Evolutionary conservation across 345 rosid species (phyloP).

Genomic region (Trapa incisa): DNA sequence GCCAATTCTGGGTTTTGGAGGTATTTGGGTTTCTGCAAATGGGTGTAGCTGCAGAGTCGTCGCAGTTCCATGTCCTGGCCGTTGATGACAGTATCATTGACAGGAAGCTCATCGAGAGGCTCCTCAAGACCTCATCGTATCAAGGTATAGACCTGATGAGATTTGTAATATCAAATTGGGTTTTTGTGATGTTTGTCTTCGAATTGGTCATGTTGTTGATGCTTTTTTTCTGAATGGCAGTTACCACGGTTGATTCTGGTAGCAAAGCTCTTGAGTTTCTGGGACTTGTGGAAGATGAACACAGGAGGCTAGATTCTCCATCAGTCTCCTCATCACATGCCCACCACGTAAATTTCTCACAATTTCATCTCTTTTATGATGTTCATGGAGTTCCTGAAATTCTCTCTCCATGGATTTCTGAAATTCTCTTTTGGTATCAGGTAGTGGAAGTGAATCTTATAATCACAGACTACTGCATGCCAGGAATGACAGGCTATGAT

Average conservation of each 20-base stretch:
- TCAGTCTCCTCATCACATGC: too few relatives aligned
- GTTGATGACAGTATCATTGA: constrained; percentile 84
- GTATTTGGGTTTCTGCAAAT: constrained; percentile 16
- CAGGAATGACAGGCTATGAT: constrained; percentile 75
- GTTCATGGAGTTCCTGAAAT: too few relatives aligned
- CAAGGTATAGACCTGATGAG: constrained; percentile 36
- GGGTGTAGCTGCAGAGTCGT: constrained; percentile 52
- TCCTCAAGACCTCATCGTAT: constrained; percentile 83
- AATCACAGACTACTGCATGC: constrained; percentile 77
- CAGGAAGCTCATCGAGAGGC: constrained; percentile 73
- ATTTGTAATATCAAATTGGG: not conserved
- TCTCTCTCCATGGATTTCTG: too few relatives aligned
- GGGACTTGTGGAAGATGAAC: too few relatives aligned
- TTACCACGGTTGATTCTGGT: too few relatives aligned
- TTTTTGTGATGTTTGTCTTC: not conserved
- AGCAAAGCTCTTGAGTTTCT: too few relatives aligned
- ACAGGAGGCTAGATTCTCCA: too few relatives aligned
- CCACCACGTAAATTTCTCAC: too few relatives aligned
- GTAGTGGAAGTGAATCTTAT: constrained; percentile 24
- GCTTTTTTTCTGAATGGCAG: too few relatives aligned
- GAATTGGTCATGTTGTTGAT: not conserved
- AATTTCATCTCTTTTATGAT: too few relatives aligned
- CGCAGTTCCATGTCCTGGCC: constrained; percentile 79
- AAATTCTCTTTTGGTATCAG: too few relatives aligned
- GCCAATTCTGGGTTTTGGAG: not conserved